Conservation (phyloP, 2,329 filamentous ascomycete species). For the Calonectria fujianensis region DNA sequence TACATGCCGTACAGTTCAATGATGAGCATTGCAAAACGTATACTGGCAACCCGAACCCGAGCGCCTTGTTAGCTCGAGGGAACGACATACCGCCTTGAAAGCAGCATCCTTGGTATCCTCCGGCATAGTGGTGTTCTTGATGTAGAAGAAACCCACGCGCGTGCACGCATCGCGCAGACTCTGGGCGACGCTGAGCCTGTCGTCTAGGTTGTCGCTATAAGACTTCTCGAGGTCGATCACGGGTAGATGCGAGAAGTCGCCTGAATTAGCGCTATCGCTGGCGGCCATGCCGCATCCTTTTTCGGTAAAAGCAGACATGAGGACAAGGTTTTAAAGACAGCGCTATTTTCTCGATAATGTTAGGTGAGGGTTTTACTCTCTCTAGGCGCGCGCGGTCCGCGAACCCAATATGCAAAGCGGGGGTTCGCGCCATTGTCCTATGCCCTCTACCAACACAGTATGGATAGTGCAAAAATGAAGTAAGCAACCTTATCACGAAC, state of each 20-base stretch:
- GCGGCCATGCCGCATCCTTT: conserved; percentile 1
- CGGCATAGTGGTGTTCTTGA: conserved; percentile 21
- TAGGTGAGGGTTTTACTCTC: conserved; percentile 26
- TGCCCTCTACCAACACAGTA: background rate
- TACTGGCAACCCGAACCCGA: background rate
- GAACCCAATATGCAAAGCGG: conserved; percentile 26
- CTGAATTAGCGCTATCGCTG: conserved; percentile 5
- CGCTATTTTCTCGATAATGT: conserved; percentile 23
- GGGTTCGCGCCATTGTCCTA: background rate
- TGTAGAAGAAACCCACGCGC: conserved; percentile 21
- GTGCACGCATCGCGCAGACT: conserved; percentile 20
- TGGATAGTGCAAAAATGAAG: background rate
- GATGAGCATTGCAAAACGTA: background rate
- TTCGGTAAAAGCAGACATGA: conserved; percentile 12
- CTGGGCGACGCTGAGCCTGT: conserved; percentile 15
- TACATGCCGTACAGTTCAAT: background rate
- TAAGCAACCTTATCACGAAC: background rate
- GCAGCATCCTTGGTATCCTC: conserved; percentile 7
- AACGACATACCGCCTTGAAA: conserved; percentile 13
- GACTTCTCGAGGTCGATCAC: conserved; percentile 24
- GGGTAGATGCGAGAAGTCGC: conserved; percentile 12
- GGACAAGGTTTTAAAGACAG: conserved; percentile 9
- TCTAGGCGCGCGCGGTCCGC: conserved; percentile 10
- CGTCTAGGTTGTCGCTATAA: conserved; percentile 19
- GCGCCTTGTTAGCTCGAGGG: background rate